Percentiles rank a stretch among this genome's conserved stretches.
These are phyloP conservation scores for Waltergamsia citrina DNA, from an alignment of 2,329 filamentous ascomycete genomes.

Conservation along the genomic window DNA sequence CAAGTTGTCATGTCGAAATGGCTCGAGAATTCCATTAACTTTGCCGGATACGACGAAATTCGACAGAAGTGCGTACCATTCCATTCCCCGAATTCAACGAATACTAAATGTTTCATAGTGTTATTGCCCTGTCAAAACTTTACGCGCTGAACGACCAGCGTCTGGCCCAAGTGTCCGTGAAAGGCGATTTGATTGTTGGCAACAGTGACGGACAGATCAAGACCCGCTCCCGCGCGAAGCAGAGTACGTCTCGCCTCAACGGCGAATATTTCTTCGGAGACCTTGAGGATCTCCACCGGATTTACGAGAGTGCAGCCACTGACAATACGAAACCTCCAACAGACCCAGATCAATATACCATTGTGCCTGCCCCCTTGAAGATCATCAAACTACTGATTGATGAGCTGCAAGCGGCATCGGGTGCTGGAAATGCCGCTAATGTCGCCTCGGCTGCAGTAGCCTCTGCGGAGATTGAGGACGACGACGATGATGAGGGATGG, in stretches of 20 bases:
- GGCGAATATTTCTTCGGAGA: no score
- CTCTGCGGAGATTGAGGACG: constrained; percentile 48
- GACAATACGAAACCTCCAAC: background rate
- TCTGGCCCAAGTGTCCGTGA: constrained; percentile 70
- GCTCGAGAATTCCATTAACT: constrained; percentile 94
- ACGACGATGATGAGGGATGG: constrained; percentile 75
- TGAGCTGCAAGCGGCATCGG: constrained; percentile 76
- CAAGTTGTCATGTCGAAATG: constrained; percentile 88
- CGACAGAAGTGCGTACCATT: constrained; percentile 70
- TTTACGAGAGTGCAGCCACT: background rate
- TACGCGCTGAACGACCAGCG: constrained; percentile 80
- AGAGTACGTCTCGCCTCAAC: constrained; percentile 49
- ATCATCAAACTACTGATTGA: constrained; percentile 94
- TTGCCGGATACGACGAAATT: constrained; percentile 97
- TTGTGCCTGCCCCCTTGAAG: constrained; percentile 81
- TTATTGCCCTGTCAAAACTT: constrained; percentile 86
- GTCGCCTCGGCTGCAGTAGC: constrained; percentile 55
- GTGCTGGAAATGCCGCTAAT: constrained; percentile 48
- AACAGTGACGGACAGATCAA: constrained; percentile 72
- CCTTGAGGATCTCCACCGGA: no score
- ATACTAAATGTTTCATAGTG: constrained; percentile 40
- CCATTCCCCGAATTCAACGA: no score
- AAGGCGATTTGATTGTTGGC: constrained; percentile 80
- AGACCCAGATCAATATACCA: constrained; percentile 85
- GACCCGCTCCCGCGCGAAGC: constrained; percentile 82